These are phyloP conservation scores for Uromyces viciae-fabae DNA, from an alignment of 1,284 basidiomycete species.

Conservation along the genomic window DNA sequence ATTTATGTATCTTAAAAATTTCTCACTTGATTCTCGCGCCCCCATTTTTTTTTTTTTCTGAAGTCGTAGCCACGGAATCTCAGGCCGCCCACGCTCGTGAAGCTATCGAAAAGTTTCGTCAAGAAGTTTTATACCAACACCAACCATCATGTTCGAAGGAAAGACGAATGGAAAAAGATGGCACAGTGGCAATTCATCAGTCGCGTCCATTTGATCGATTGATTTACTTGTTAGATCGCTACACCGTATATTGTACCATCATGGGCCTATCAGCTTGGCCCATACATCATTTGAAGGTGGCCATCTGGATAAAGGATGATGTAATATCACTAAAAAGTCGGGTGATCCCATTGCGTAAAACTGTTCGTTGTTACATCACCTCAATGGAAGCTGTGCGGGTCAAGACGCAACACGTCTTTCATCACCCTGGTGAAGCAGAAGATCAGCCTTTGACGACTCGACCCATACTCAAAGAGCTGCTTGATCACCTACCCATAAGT, in stretches of 20 bases:
- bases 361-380: conserved; percentile 39
- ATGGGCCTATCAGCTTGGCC: conserved; percentile 40
- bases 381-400: conserved; percentile 33
- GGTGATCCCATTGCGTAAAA: conserved; percentile 35
- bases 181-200: neutral
- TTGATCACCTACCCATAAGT: conserved; percentile 27
- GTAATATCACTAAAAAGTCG: conserved; percentile 31
- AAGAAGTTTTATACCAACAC: conserved; percentile 9
- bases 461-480: conserved; percentile 26
- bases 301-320: conserved; percentile 35
- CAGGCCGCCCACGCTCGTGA: conserved; percentile 14
- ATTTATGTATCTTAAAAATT: neutral
- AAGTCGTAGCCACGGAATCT: conserved; percentile 9
- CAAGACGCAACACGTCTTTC: conserved; percentile 31
- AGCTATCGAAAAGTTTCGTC: conserved; percentile 23
- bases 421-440: conserved; percentile 5
- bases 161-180: neutral
- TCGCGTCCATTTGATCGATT: conserved; percentile 33
- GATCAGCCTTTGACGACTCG: conserved; percentile 17
- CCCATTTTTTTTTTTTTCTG: neutral
- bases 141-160: neutral
- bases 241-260: conserved; percentile 25
- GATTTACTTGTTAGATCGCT: conserved; percentile 38
- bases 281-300: conserved; percentile 35
- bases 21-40: too few relatives aligned